phyloP scores from a whole-genome alignment of 129 eudicot species.

The Erigeron canadensis region DNA sequence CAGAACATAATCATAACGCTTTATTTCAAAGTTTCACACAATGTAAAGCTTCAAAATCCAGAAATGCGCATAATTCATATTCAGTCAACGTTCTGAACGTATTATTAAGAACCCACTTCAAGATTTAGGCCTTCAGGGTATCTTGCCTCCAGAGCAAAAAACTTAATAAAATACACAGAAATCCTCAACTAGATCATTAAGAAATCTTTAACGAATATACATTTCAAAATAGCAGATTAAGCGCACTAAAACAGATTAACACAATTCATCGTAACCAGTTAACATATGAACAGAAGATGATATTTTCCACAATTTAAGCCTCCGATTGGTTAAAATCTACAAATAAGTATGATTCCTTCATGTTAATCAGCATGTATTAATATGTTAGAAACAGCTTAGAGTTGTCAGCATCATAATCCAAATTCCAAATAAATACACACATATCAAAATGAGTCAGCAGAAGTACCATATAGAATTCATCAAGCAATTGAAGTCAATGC shows the following conservation, averaged over 20 bases:
- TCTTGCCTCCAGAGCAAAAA: not conserved
- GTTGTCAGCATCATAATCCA: too few species aligned
- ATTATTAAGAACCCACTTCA: slow-evolving; percentile 2
- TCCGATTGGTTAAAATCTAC: too few species aligned
- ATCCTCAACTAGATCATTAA: too few species aligned
- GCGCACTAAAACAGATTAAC: too few species aligned
- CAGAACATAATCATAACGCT: slow-evolving; percentile 5
- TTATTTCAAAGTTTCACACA: not conserved
- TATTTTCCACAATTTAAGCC: not conserved
- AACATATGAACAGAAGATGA: not conserved
- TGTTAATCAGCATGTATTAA: too few species aligned
- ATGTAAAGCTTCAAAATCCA: slow-evolving; percentile 7
- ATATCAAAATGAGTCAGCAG: not conserved
- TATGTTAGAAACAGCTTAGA: too few species aligned
- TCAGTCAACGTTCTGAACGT: not conserved
- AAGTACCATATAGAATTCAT: not conserved
- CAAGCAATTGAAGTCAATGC: not conserved
- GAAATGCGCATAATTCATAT: not conserved
- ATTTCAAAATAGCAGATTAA: too few species aligned
- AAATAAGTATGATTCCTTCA: too few species aligned
- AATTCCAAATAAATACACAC: not conserved
- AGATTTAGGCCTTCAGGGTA: not conserved
- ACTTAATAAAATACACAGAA: too few species aligned
- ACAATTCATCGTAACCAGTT: too few species aligned
- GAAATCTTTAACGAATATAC: too few species aligned